Base-by-base conservation (phyloP, 805 yeast genomes). In the Candida germanica region DNA sequence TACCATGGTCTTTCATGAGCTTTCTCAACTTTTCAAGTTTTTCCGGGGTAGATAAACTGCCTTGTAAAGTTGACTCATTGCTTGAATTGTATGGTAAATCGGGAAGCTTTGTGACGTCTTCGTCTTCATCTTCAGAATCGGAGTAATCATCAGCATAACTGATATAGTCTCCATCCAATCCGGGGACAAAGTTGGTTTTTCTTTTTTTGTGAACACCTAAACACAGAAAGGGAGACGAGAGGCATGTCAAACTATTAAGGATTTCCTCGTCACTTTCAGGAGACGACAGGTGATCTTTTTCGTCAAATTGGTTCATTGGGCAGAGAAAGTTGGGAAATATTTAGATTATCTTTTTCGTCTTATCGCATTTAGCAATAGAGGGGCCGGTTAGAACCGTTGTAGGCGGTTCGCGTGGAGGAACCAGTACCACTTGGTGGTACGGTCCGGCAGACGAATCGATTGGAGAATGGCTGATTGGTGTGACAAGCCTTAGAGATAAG, bases 1-100 rank as follows among this genome's bases (percentile, higher is more conserved):
- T 55, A 23, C 75, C 77, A 38, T 77, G 57, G 29, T 69, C 60
- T 29, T 70, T 73, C 89, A 93, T 86, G 42, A 73, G 66, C 26
- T 61, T 48, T 51, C 97, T 73, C 40, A 89, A 63, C 14, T 65
- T 67, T 26, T 63, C 69, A 33, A 89, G 66, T 49, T 89, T 77
- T 33, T 70, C 59, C 12, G 75, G 68, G n/a, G 81, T 75, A 52
- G 79, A 77, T 28, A 80, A 18, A 3, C 26, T 7, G 6, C 45
- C 36, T 8, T 16, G 24, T 5, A 42, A 27, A 13, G 11, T 9
- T 5, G 33, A 13, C 9, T 18, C 29, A 23, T 28, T 6, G 30
- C 40, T 31, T 1, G 45, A 26, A 6, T 7, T 35, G 35, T 51
- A 44, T 0, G 66, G 67, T 25, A 61, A 43, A 16, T 57, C 60